A percentile compares a stretch with the other conserved stretches of the same genome.
Conservation (phyloP, 78 protist genomes). For the Paulinella micropora region DNA sequence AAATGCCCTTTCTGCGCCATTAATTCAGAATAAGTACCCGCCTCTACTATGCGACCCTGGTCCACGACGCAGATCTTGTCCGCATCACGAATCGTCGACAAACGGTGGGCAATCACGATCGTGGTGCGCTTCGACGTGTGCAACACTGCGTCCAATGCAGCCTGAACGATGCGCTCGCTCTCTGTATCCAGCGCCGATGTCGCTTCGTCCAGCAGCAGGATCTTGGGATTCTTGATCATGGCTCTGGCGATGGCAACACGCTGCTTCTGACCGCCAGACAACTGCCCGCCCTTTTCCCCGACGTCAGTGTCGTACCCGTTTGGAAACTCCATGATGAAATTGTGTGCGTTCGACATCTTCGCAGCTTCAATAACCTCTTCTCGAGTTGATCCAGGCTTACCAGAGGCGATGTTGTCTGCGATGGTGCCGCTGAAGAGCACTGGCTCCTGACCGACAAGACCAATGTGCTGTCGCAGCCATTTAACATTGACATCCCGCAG, state of each 20-base stretch:
- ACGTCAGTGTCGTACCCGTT: too few species aligned
- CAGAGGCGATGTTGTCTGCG: too few species aligned
- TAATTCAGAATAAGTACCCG: too few species aligned
- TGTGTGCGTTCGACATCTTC: too few species aligned
- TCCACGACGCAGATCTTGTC: too few species aligned
- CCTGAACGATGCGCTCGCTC: constrained; percentile 58
- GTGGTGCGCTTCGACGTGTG: constrained; percentile 38
- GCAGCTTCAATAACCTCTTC: too few species aligned
- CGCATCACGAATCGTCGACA: constrained; percentile 67
- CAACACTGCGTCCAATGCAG: constrained; percentile 25
- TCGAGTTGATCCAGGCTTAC: too few species aligned
- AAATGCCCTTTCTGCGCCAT: too few species aligned
- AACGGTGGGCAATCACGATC: constrained; percentile 88
- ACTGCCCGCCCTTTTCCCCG: too few species aligned
- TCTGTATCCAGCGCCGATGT: constrained; percentile 77
- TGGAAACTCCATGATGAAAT: too few species aligned
- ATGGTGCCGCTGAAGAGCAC: neutral
- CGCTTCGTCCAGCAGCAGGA: constrained; percentile 77
- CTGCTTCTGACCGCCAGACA: constrained; percentile 41
- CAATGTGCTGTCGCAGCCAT: constrained; percentile 52
- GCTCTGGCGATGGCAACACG: constrained; percentile 28
- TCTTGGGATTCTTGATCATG: constrained; percentile 21
- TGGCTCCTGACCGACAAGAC: neutral
- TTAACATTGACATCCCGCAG: constrained; percentile 77
- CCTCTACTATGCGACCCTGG: too few species aligned